A percentile compares a stretch with the other conserved stretches of the same genome.
Conservation (phyloP, 2,329 filamentous ascomycete species). For the Huntiella abstrusa region DNA sequence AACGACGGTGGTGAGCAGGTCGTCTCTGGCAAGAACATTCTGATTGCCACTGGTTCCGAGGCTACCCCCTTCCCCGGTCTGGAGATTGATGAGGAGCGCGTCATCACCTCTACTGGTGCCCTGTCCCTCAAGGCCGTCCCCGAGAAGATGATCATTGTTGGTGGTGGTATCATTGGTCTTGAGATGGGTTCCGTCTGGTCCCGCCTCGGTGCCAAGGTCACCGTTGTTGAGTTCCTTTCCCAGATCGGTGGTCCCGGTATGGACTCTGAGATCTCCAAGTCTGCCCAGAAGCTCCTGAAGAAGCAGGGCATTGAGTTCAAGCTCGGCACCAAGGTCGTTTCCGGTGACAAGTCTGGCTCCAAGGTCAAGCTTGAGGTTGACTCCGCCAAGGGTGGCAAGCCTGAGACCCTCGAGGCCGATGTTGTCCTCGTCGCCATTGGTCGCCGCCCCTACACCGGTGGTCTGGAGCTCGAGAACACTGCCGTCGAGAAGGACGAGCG, state of each 20-base stretch:
- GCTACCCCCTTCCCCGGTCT: constrained; percentile 91
- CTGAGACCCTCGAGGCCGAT: constrained; percentile 78
- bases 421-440: constrained; percentile 95
- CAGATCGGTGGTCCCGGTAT: constrained; percentile 97
- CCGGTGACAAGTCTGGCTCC: constrained; percentile 63
- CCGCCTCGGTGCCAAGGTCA: constrained; percentile 79
- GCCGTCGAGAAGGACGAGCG: constrained; percentile 83
- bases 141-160: constrained; percentile 92
- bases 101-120: constrained; percentile 90
- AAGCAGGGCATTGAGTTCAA: constrained; percentile 99
- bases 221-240: constrained; percentile 86
- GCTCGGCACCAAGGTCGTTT: constrained; percentile 84
- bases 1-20: constrained; percentile 81
- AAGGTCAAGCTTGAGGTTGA: constrained; percentile 71
- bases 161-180: constrained; percentile 93
- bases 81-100: constrained; percentile 91
- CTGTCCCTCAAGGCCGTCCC: constrained; percentile 78
- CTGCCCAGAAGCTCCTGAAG: constrained; percentile 73
- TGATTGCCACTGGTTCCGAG: constrained; percentile 92
- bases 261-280: constrained; percentile 85
- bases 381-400: constrained; percentile 88
- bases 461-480: constrained; percentile 84
- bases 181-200: constrained; percentile 99
- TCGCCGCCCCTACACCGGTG: constrained; percentile 80
- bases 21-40: constrained; percentile 84